Evolutionary conservation across 805 yeast species (phyloP), one percentile per base, ranked within the genome.

Genomic region (Kockiozyma suomiensis): DNA sequence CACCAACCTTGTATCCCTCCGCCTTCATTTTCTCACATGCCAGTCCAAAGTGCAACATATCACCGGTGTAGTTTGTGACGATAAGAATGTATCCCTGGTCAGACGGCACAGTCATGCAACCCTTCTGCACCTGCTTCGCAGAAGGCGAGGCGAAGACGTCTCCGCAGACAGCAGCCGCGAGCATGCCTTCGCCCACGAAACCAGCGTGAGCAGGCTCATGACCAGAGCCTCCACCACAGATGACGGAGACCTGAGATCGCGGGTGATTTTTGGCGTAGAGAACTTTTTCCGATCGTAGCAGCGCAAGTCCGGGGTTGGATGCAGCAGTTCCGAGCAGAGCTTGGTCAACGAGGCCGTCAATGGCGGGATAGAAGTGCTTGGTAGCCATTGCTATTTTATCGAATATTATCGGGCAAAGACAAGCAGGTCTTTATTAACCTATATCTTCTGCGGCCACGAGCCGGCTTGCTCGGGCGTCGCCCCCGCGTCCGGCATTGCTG

Each of bases 151-250:
- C 97, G 77, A 92, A 92, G 13, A 90, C 81, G 51, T 86, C 84
- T 30, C 97, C 98, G 58, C 90, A 84, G 3, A 91, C 96, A 0
- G 97, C 97, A 43, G 86, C 96, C 66, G 88, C 90, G 40, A 92
- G 74, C 67, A 87, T 76, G 47, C 96, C 96, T n/a, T 83, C 79
- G 10, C 97, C 97, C 21, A 92, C 91, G 72, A 85, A 92, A 0
- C 97, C 97, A 6, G 89, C 91, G 70, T 92, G 97, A 3, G 91
- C 79, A 23, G 97, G 97, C 74, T 92, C 98, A 70, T 92, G 98
- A 46, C 97, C 98, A 8, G 92, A 84, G 25, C 97, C 97, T 56
- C 98, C 98, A 59, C 97, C 97, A 35, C 96, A 85, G 26, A 92
- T 76, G 51, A 92, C 70, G 4, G 89, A 81, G 46, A 91, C 87